phyloP scores from a whole-genome alignment of 2,329 filamentous ascomycete species.

The Aspergillus terreus region DNA sequence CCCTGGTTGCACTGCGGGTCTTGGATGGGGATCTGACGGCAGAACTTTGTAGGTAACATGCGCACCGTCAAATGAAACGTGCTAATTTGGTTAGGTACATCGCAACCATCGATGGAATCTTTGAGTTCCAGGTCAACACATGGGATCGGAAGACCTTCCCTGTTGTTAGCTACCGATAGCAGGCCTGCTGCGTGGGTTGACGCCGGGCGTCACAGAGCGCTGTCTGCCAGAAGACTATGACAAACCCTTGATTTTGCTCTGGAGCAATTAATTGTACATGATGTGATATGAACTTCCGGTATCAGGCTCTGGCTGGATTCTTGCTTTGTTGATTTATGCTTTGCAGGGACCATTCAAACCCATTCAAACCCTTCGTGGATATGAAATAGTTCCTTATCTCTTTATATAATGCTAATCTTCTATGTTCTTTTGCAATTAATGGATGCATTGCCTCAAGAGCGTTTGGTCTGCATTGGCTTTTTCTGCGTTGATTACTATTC shows the following conservation, averaged over 20 bases:
- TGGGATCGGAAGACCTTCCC: conserved; percentile 48
- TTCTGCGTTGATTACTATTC: conserved; percentile 16
- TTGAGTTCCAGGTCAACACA: conserved; percentile 45
- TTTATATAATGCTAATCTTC: neutral
- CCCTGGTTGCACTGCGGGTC: conserved; percentile 42
- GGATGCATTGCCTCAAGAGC: conserved; percentile 3
- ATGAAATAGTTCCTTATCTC: neutral
- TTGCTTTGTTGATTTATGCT: too few species aligned
- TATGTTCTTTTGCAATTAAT: neutral
- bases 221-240: neutral
- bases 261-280: neutral
- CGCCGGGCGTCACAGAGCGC: neutral
- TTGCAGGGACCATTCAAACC: neutral
- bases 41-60: conserved; percentile 41
- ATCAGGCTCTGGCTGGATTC: neutral
- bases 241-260: neutral
- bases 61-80: neutral
- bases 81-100: conserved; percentile 37
- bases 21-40: conserved; percentile 47
- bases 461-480: conserved; percentile 5
- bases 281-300: neutral
- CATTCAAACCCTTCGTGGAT: neutral
- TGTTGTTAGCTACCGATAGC: conserved; percentile 39
- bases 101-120: conserved; percentile 47
- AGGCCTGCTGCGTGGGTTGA: neutral